Base-by-base conservation (phyloP, 805 yeast genomes). In the Jamesozyma jinghongensis region DNA sequence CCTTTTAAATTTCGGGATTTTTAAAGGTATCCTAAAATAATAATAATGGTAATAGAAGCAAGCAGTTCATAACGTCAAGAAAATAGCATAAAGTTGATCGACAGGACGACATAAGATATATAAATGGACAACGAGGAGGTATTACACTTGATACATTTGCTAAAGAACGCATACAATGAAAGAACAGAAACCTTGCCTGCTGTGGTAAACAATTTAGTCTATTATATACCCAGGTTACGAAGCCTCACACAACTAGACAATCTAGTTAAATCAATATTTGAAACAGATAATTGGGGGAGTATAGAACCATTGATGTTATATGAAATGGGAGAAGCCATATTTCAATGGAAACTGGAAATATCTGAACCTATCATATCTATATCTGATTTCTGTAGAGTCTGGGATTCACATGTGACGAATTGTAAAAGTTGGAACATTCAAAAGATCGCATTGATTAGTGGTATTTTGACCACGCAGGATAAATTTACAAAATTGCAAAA, bases 341-440 rank as follows among this genome's bases (percentile, higher is more conserved):
- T 53, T 8, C 41, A 45, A 4, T 57, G 61, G 59, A 60, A 60
- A 38, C 39, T 59, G 17, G 49, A 54, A 28, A 56, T 60, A 3
- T 59, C 63, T 13, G 65, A 59, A 36, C 65, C 65, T 1, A 37
- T 38, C 1, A 30, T 60, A 7, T 26, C 50, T 5, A 17, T 56
- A 13, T 29, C 46, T 10, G 42, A 46, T 6, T 60, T 60, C 36
- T 56, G 43, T 40, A n/a, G 29, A 13, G 36, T 50, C 1, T 56
- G 62, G 62, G 43, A 55, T 38, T 12, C 32, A 1, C 41, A 42
- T 12, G 40, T 57, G 28, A 32, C 7, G 1, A 28, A 17, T 4
- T 51, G 55, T 30, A 36, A 38, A 7, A 31, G 40, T 16, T 57
- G 62, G 61, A 43, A 52, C 7, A 18, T 50, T 3, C 34, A 42